These are phyloP conservation scores for Suillus occidentalis DNA, from an alignment of 768 basidiomycete genomes.

Conservation along the genomic window DNA sequence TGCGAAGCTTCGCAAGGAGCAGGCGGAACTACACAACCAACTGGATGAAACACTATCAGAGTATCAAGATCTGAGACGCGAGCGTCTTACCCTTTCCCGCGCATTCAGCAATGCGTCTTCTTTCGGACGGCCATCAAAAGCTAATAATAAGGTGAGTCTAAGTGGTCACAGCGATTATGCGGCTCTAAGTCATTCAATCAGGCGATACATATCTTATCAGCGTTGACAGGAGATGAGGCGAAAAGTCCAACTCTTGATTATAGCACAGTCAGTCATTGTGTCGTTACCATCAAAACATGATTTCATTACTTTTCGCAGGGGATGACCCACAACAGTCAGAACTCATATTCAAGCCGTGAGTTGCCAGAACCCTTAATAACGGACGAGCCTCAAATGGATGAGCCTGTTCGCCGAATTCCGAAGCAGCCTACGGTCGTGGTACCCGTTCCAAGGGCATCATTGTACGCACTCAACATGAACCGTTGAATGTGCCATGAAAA, in stretches of 20 bases:
- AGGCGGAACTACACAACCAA: conserved; percentile 20
- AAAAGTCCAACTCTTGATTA: conserved; percentile 7
- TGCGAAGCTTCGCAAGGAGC: conserved; percentile 21
- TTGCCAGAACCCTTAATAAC: neutral
- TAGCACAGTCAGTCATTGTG: conserved; percentile 1
- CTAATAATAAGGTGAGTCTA: conserved; percentile 14
- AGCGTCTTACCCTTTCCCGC: conserved; percentile 16
- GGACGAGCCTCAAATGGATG: neutral
- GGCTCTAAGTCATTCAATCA: neutral
- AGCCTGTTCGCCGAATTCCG: neutral
- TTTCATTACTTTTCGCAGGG: neutral
- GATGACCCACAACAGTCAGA: neutral
- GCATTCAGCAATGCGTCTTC: conserved; percentile 2
- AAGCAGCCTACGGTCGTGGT: neutral
- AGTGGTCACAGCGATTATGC: neutral
- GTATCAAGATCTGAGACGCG: conserved; percentile 25
- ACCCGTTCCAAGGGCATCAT: neutral
- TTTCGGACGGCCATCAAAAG: conserved; percentile 2
- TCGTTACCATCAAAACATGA: neutral
- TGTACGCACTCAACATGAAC: neutral
- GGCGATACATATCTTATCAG: conserved; percentile 1
- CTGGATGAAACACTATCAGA: conserved; percentile 20
- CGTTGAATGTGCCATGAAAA: neutral
- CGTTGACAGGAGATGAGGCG: neutral
- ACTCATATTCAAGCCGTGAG: conserved; percentile 2